Evolutionary conservation across 2,329 filamentous ascomycete species (phyloP).

Genomic region (Aspergillus caelatus): DNA sequence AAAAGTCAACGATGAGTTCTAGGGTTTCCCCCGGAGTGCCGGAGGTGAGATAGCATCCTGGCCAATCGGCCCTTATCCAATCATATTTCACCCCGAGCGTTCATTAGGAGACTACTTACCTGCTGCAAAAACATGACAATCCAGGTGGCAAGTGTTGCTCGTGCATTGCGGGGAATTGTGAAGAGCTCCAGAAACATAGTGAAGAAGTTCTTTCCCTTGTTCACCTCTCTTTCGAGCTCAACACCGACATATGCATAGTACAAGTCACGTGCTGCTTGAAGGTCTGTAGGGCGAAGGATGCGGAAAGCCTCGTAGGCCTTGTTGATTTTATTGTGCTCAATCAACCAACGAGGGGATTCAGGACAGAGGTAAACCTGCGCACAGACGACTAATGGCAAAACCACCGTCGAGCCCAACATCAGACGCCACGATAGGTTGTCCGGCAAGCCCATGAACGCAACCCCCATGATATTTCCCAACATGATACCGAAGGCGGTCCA

Average conservation of each 20-base stretch:
- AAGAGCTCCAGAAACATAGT: slow-evolving; percentile 61
- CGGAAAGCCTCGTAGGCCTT: slow-evolving; percentile 55
- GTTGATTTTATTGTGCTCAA: slow-evolving; percentile 49
- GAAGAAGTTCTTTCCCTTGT: slow-evolving; percentile 54
- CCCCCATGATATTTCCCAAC: slow-evolving; percentile 53
- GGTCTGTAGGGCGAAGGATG: slow-evolving; percentile 50
- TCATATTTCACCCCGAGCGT: not conserved
- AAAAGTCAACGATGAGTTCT: not conserved
- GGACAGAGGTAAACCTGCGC: slow-evolving; percentile 68
- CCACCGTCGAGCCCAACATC: slow-evolving; percentile 69
- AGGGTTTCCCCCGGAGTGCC: too few species aligned
- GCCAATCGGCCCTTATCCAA: not conserved
- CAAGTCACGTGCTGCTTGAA: slow-evolving; percentile 59
- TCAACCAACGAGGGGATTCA: slow-evolving; percentile 55
- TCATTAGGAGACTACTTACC: slow-evolving; percentile 25
- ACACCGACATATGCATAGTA: slow-evolving; percentile 64
- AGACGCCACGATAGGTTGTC: slow-evolving; percentile 65
- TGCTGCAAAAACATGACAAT: slow-evolving; percentile 71
- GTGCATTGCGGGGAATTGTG: slow-evolving; percentile 64
- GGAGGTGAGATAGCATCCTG: not conserved
- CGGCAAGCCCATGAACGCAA: slow-evolving; percentile 47
- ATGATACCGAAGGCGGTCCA: slow-evolving; percentile 51
- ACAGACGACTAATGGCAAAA: slow-evolving; percentile 60
- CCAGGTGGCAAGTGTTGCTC: slow-evolving; percentile 59
- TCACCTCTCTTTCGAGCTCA: slow-evolving; percentile 59